Evolutionary conservation across 306 rosid species (phyloP), one percentile per base, ranked within the genome.

Genomic region (Hippophae rhamnoides): DNA sequence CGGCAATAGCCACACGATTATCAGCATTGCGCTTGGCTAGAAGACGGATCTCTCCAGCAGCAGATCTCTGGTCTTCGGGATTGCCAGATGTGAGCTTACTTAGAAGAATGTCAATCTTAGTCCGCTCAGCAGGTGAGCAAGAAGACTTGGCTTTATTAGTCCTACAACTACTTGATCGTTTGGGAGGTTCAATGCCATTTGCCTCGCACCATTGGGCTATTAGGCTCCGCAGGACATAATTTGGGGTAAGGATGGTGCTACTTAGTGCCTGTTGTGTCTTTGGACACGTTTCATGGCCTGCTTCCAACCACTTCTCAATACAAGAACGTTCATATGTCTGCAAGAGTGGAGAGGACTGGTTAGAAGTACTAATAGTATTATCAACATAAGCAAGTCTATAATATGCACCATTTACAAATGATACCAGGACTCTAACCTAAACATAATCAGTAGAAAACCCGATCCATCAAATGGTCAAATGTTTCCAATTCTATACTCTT

Each of bases 21-120:
- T 93, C 99, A 38, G 99, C 90, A 63, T 93, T 88, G 43, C 95
- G 95, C 67, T 93, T 93, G 14, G 99, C 97, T 56, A 93, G 95
- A 67, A 93, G 99, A 57, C 99, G 99, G 78, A 92, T 83, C 74
- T 92, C 96, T 31, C 96, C 86, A 0, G 99, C 93, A 53, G 99
- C 99, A 48, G 85, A 74, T 76, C 92, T 80, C 70, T 85, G 88
- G 64, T 86, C 94, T 74, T 88, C 99, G 0, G 90, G 85, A 74
- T 62, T 77, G 14, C 69, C 82, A 45, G 84, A 88, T 51, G 68
- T 70, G 44, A 92, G 94, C 76, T 82, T 92, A 66, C 49, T 71
- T 61, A 92, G 81, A 52, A 93, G 90, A 68, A 41, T 62, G 55
- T 77, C 94, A 47, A 93, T 88, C 81, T 82, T 84, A 42, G 78